Evolutionary conservation across 2,329 filamentous ascomycete genomes (phyloP), one percentile per base, ranked within the genome.

Genomic region (Pezicula radicicola): DNA sequence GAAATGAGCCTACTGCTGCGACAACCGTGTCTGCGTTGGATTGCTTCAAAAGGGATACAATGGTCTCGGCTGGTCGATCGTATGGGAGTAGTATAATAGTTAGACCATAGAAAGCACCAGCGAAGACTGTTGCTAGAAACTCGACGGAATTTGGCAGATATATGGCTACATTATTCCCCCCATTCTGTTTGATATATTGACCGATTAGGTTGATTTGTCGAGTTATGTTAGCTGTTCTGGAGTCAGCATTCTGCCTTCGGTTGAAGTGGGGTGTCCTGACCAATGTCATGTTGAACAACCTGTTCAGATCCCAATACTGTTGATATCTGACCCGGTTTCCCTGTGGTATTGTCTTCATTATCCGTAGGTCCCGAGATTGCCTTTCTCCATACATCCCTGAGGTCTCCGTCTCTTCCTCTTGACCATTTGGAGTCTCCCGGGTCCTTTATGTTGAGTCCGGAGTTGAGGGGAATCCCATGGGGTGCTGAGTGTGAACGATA

Each of bases 71-170:
- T 3, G 87, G 73, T 56, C 92, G 80, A 63, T 92, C 85, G 67
- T 91, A 95, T 0, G 94, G 93, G 37, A 99, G 75, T 49, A 97
- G 75, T 45, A 96, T 81, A n/a, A 88, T 84, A 10, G 87, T 91
- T 62, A 96, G 79, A 30, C 63, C 59, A 70, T 96, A 93, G 73
- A 97, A 97, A 57, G 89, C 85, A 68, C 89, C 92, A 51, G 92
- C 91, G 64, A 99, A 96, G 18, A 97, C 75, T 7, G 88, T 79
- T 33, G 83, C 80, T 46, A 99, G 75, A 55, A 96, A 84, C 71
- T 99, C 94, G 63, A 96, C 78, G 44, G 91, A 96, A 76, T 99
- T 97, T 41, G 92, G 91, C 51, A 97, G 79, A 69, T 95, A 96
- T 57, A 97, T 81, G 56, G 91, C 94, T 30, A 97, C 89, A 46